A percentile compares a stretch with the other conserved stretches of the same genome.
Conservation (phyloP, 495 filamentous ascomycete genomes). For the Letharia columbiana region DNA sequence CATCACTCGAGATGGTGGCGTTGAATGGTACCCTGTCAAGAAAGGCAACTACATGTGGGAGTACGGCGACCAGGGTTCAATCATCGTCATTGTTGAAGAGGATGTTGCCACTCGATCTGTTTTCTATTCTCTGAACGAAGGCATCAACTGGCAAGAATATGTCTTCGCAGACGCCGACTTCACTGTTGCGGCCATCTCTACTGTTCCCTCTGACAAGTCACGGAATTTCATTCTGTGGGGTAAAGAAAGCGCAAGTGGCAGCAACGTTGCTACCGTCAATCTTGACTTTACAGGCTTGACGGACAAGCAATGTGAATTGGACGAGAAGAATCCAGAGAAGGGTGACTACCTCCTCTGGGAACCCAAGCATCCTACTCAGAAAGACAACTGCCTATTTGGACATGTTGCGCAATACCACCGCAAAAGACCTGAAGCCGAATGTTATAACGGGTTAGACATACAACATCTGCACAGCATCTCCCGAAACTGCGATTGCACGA, state of each 20-base stretch:
- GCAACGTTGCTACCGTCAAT: constrained; percentile 56
- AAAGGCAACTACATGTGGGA: constrained; percentile 87
- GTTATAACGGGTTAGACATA: constrained; percentile 68
- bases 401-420: constrained; percentile 84
- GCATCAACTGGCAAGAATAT: constrained; percentile 64
- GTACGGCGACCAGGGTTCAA: constrained; percentile 85
- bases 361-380: constrained; percentile 66
- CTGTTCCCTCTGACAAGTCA: constrained; percentile 79
- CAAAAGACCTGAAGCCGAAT: constrained; percentile 63
- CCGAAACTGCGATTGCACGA: constrained; percentile 70
- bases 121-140: constrained; percentile 72
- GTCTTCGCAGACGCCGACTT: constrained; percentile 63
- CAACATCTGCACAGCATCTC: constrained; percentile 56
- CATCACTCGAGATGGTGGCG: constrained; percentile 79
- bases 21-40: constrained; percentile 74
- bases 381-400: constrained; percentile 81
- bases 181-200: constrained; percentile 67
- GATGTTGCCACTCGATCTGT: constrained; percentile 55
- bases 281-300: constrained; percentile 79
- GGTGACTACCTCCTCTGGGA: constrained; percentile 73
- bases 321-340: constrained; percentile 49
- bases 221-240: constrained; percentile 89
- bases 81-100: constrained; percentile 74
- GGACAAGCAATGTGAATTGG: constrained; percentile 56
- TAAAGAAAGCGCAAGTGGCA: constrained; percentile 36